These are phyloP conservation scores for Lathyrus sativus DNA, from an alignment of 306 rosid genomes.

Conservation along the genomic window DNA sequence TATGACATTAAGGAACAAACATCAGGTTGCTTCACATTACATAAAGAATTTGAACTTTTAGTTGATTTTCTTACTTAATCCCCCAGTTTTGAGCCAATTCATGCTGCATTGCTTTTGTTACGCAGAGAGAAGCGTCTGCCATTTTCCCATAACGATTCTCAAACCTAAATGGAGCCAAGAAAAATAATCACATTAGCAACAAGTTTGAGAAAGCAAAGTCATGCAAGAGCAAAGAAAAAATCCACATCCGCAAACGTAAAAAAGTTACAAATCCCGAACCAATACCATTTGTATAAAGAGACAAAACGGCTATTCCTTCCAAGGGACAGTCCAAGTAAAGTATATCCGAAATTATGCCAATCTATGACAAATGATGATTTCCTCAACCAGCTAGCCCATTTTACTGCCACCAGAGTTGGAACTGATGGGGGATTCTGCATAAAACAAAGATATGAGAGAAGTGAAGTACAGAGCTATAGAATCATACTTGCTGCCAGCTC, in stretches of 20 bases:
- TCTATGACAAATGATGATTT: conserved; percentile 77
- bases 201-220: conserved; percentile 31
- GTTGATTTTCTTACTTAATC: conserved; percentile 68
- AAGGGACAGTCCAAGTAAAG: conserved; percentile 74
- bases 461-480: conserved; percentile 14
- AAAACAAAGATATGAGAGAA: conserved; percentile 37
- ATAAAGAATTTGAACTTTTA: conserved; percentile 32
- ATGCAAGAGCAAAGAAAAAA: conserved; percentile 23
- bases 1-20: conserved; percentile 31
- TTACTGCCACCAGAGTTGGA: conserved; percentile 89
- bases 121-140: conserved; percentile 92
- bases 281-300: conserved; percentile 76
- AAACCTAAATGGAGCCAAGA: conserved; percentile 56
- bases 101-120: conserved; percentile 95
- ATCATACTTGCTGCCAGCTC: conserved; percentile 3
- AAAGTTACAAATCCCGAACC: conserved; percentile 36
- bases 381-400: conserved; percentile 89
- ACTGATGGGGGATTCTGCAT: conserved; percentile 97
- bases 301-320: conserved; percentile 91
- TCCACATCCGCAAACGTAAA: not conserved
- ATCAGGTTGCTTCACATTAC: conserved; percentile 28
- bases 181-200: conserved; percentile 31
- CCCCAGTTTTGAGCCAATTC: conserved; percentile 98
- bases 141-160: conserved; percentile 83
- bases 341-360: conserved; percentile 99